Percentiles rank a stretch among this genome's conserved stretches.
phyloP scores from a whole-genome alignment of 2,329 filamentous ascomycete genomes.

The Hirsutella thompsonii region DNA sequence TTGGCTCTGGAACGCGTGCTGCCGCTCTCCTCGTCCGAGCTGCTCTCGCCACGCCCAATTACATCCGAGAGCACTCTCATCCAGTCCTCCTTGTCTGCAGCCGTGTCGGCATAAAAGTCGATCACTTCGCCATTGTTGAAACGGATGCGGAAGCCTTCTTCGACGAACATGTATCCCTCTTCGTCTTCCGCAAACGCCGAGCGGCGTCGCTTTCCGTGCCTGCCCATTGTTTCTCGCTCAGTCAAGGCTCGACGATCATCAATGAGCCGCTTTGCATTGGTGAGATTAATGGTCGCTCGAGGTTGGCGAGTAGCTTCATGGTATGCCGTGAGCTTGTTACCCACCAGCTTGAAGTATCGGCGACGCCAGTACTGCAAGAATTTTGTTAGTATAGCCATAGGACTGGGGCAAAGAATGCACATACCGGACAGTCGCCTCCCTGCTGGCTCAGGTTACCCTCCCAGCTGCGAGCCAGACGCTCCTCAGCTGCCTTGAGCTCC shows the following conservation, averaged over 20 bases:
- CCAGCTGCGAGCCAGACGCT: slow-evolving; percentile 62
- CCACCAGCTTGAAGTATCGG: slow-evolving; percentile 89
- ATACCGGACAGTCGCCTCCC: slow-evolving; percentile 91
- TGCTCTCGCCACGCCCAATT: slow-evolving; percentile 40
- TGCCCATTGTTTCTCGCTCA: slow-evolving; percentile 69
- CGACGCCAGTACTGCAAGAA: slow-evolving; percentile 77
- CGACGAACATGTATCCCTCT: slow-evolving; percentile 98
- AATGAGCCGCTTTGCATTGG: slow-evolving; percentile 84
- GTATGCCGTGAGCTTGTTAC: slow-evolving; percentile 85
- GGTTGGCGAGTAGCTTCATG: slow-evolving; percentile 93
- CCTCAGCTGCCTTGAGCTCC: slow-evolving; percentile 84
- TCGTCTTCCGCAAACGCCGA: slow-evolving; percentile 97
- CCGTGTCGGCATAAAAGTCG: slow-evolving; percentile 91
- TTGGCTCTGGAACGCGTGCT: slow-evolving; percentile 36
- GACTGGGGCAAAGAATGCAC: slow-evolving; percentile 25
- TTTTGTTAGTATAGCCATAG: slow-evolving; percentile 22
- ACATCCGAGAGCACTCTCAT: slow-evolving; percentile 76
- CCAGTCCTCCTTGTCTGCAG: slow-evolving; percentile 83
- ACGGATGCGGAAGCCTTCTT: slow-evolving; percentile 96
- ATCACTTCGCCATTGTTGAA: slow-evolving; percentile 98
- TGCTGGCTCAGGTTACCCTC: slow-evolving; percentile 92
- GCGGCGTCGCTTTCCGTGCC: slow-evolving; percentile 68
- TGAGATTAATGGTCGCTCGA: slow-evolving; percentile 89
- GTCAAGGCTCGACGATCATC: slow-evolving; percentile 78
- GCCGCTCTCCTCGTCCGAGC: slow-evolving; percentile 29